phyloP scores from a whole-genome alignment of 1,139 yeast species.

The Pichia sp. region DNA sequence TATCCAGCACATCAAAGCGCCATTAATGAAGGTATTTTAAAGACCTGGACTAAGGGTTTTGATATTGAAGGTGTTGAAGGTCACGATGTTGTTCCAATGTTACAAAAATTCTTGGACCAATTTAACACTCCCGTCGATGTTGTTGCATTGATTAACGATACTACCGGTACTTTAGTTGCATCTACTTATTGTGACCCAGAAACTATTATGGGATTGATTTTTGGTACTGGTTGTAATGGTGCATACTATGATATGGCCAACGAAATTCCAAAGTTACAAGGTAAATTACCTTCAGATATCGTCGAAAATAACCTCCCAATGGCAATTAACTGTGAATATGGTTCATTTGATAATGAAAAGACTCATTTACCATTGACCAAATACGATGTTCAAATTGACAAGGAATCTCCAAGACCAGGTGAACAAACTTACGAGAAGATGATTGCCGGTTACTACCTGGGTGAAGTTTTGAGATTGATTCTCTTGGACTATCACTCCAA shows the following conservation, averaged over 20 bases:
- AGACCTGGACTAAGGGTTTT: conserved; percentile 98
- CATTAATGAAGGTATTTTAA: conserved; percentile 79
- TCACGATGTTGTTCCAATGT: conserved; percentile 85
- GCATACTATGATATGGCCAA: conserved; percentile 81
- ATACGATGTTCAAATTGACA: conserved; percentile 74
- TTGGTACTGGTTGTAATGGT: conserved; percentile 97
- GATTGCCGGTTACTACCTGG: conserved; percentile 95
- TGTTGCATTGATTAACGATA: conserved; percentile 91
- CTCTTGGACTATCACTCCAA: conserved; percentile 63
- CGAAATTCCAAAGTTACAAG: conserved; percentile 78
- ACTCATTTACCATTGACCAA: conserved; percentile 78
- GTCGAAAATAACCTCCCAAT: conserved; percentile 48
- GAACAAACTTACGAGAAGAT: conserved; percentile 95
- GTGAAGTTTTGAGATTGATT: conserved; percentile 81
- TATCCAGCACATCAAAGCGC: conserved; percentile 84
- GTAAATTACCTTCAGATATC: conserved; percentile 58
- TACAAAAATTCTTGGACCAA: conserved; percentile 64
- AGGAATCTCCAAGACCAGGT: conserved; percentile 89
- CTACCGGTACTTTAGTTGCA: conserved; percentile 96
- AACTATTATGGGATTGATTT: conserved; percentile 90
- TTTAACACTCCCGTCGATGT: conserved; percentile 70
- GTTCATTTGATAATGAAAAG: conserved; percentile 93
- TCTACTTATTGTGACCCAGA: conserved; percentile 86
- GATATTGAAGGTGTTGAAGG: conserved; percentile 94
- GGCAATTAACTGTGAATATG: conserved; percentile 98